Evolutionary conservation across 2,329 filamentous ascomycete species (phyloP), one percentile per base, ranked within the genome.

Genomic region (Aureobasidium sp.): DNA sequence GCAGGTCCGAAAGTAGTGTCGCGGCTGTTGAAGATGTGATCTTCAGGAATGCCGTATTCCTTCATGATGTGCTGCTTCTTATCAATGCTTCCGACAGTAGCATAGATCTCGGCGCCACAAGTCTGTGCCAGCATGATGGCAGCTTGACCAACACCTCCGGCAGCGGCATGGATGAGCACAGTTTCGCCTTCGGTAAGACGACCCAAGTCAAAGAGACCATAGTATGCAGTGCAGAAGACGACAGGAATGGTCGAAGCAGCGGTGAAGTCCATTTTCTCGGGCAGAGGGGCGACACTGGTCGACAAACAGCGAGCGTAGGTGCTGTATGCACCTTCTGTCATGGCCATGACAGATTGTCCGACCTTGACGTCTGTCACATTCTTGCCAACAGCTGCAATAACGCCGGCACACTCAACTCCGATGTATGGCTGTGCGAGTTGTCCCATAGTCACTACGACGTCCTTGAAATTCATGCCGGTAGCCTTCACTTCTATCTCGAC

Each of bases 121-220:
- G 44, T 48, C 29, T 59, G 55, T 11, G 55, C 55, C 30, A 59
- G 21, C 44, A 48, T 47, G 14, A 59, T 59, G 3, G 55, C 55
- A 6, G 55, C 42, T 34, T 59, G 55, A 34, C 55, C 55, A 3
- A 59, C 55, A 21, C 55, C 55, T 14, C 55, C 55, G 21, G 42
- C 42, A 21, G 55, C 55, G 7, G 55, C 42, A 48, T 59, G 55
- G 3, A 59, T 59, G 32, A 59, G 55, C 9, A 59, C 44, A 13
- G 27, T 69, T 51, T 77, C 71, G 14, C 70, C 73, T 27, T 68
- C 66, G 2, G 51, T 39, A 11, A 77, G 63, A 29, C 67, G 64
- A 3, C 53, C 53, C 11, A 57, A 41, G 5, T 71, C 67, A 30
- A 70, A 62, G 25, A 76, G 63, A 39, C 68, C 67, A 64, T 73